Percentiles rank a stretch among this genome's conserved stretches.
Conservation (phyloP, 768 basidiomycete species). For the Lactarius sp. region DNA sequence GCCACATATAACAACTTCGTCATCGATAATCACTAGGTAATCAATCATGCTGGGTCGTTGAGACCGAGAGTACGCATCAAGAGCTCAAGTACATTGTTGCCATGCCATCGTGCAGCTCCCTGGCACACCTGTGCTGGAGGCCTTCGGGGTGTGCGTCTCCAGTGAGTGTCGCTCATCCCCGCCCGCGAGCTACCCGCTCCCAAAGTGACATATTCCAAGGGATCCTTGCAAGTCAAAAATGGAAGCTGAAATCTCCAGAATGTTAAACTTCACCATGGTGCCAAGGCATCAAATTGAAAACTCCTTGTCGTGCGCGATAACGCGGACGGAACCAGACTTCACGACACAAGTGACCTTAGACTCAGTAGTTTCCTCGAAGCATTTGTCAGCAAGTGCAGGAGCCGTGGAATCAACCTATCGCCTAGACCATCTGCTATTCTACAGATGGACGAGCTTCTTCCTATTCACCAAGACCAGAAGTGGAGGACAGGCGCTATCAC, state of each 20-base stretch:
- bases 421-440: too few relatives aligned
- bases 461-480: too few relatives aligned
- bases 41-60: too few relatives aligned
- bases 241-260: conserved; percentile 64
- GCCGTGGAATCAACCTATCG: conserved; percentile 35
- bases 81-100: too few relatives aligned
- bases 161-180: conserved; percentile 37
- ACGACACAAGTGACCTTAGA: too few relatives aligned
- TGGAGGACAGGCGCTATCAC: conserved; percentile 39
- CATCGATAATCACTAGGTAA: too few relatives aligned
- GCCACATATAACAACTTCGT: too few relatives aligned
- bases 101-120: too few relatives aligned
- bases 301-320: conserved; percentile 61
- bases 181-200: conserved; percentile 34
- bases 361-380: conserved; percentile 27
- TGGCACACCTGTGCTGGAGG: conserved; percentile 35
- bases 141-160: conserved; percentile 56
- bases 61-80: too few relatives aligned
- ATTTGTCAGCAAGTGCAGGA: conserved; percentile 51
- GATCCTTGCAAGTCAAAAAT: conserved; percentile 28
- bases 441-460: background rate
- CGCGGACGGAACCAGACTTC: background rate
- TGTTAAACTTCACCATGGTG: conserved; percentile 60
- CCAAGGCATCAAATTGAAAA: conserved; percentile 52
- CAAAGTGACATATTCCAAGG: conserved; percentile 47